A percentile compares a stretch with the other conserved stretches of the same genome.
Evolutionary conservation across 257 asterid genomes (phyloP).

Genomic region (Solanum boliviense): DNA sequence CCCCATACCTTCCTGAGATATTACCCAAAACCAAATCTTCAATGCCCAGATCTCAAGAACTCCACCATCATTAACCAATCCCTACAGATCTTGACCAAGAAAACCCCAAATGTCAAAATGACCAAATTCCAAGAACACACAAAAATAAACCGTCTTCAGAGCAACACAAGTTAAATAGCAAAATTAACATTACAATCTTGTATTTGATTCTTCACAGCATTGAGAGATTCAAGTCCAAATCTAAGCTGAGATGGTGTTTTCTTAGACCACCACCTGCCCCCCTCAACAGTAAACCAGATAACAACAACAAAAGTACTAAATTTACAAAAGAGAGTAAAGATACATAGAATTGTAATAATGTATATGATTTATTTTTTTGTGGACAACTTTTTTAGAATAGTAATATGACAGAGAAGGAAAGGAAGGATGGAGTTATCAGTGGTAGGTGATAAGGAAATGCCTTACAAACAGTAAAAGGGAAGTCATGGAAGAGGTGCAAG

Average conservation of each 20-base stretch:
- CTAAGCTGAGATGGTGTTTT: constrained; percentile 18
- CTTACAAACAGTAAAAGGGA: constrained; percentile 47
- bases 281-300: constrained; percentile 23
- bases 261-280: constrained; percentile 10
- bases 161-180: constrained; percentile 14
- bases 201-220: constrained; percentile 16
- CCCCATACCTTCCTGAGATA: constrained; percentile 36
- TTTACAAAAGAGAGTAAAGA: constrained; percentile 30
- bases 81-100: constrained; percentile 44
- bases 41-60: constrained; percentile 55
- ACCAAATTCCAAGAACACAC: constrained; percentile 22
- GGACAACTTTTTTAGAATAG: constrained; percentile 19
- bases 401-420: constrained; percentile 31
- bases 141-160: background rate
- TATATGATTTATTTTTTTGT: background rate
- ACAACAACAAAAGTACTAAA: constrained; percentile 33
- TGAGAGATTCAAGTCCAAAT: constrained; percentile 25
- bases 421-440: constrained; percentile 56
- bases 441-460: constrained; percentile 62
- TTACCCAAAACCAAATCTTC: constrained; percentile 16
- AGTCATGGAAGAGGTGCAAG: constrained; percentile 41
- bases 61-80: constrained; percentile 19
- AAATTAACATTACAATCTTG: constrained; percentile 2
- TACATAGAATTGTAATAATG: constrained; percentile 25
- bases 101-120: constrained; percentile 9